These are phyloP conservation scores for Tylopilus rubrobrunneus DNA, from an alignment of 768 basidiomycete genomes.

Conservation along the genomic window DNA sequence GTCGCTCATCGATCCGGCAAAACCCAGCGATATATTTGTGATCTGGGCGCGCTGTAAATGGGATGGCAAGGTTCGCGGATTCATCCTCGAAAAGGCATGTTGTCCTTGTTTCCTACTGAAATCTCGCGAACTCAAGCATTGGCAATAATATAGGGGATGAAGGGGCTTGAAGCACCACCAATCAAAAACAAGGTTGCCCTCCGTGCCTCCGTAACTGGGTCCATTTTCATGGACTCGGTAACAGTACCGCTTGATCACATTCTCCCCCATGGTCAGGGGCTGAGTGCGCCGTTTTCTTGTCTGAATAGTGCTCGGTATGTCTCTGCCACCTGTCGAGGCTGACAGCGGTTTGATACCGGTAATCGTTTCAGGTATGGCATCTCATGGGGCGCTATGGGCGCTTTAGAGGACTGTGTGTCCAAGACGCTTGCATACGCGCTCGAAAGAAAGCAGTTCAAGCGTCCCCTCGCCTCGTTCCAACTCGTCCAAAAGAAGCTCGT, in stretches of 20 bases:
- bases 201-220: constrained; percentile 78
- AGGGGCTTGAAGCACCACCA: constrained; percentile 77
- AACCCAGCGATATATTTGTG: constrained; percentile 75
- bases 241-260: constrained; percentile 69
- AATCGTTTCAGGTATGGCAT: constrained; percentile 62
- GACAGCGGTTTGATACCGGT: neutral
- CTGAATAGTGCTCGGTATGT: constrained; percentile 78
- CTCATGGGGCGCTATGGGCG: constrained; percentile 95
- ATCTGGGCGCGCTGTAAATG: constrained; percentile 95
- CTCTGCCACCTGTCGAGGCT: neutral
- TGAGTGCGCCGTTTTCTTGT: constrained; percentile 87
- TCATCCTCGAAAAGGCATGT: constrained; percentile 81
- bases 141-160: constrained; percentile 54
- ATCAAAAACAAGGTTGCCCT: constrained; percentile 95
- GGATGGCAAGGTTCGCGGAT: constrained; percentile 88
- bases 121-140: neutral
- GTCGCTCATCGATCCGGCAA: constrained; percentile 8
- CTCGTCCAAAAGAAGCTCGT: constrained; percentile 97
- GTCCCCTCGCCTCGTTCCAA: constrained; percentile 91
- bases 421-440: constrained; percentile 80
- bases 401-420: constrained; percentile 85
- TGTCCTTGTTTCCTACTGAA: neutral
- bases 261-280: constrained; percentile 72
- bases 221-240: constrained; percentile 91
- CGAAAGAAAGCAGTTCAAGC: constrained; percentile 85